Evolutionary conservation across 1,139 yeast genomes (phyloP).

Genomic region (Geotrichum phurueaensis): DNA sequence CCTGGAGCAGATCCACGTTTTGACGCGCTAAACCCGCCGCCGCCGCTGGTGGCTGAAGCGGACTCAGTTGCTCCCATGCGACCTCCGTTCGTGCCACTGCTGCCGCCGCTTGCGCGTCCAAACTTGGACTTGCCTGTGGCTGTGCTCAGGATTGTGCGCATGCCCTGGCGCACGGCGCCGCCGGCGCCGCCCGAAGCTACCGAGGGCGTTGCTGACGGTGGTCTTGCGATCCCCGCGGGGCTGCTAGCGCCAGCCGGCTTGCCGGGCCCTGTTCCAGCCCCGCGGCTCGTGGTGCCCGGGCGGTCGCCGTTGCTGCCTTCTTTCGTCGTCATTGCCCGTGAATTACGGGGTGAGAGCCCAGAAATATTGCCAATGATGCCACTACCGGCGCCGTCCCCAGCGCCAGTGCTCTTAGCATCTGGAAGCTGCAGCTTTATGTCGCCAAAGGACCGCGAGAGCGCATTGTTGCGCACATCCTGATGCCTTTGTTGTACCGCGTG

Average conservation of each 20-base stretch:
- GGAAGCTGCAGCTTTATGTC: slow-evolving; percentile 6
- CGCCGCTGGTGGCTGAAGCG: neutral
- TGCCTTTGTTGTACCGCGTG: slow-evolving; percentile 54
- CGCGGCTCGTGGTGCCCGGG: neutral
- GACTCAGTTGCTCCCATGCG: neutral
- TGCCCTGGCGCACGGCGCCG: neutral
- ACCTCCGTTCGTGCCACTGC: neutral
- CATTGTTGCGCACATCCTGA: slow-evolving; percentile 34
- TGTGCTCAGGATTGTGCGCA: neutral
- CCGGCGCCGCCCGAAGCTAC: neutral
- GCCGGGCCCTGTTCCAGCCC: neutral
- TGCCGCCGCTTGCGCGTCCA: neutral
- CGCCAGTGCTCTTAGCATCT: neutral
- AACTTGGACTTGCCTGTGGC: neutral
- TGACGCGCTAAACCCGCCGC: neutral
- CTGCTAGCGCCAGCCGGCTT: neutral
- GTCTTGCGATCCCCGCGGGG: neutral
- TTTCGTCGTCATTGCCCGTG: neutral
- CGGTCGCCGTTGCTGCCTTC: neutral
- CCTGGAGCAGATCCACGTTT: neutral
- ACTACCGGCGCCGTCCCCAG: neutral
- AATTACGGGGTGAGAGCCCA: slow-evolving; percentile 5
- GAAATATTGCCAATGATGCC: slow-evolving; percentile 12
- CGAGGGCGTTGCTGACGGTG: slow-evolving; percentile 5
- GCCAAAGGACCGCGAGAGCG: slow-evolving; percentile 11